phyloP scores from a whole-genome alignment of 371 early-diverging fungal species.

The Rhizopus delemar region DNA sequence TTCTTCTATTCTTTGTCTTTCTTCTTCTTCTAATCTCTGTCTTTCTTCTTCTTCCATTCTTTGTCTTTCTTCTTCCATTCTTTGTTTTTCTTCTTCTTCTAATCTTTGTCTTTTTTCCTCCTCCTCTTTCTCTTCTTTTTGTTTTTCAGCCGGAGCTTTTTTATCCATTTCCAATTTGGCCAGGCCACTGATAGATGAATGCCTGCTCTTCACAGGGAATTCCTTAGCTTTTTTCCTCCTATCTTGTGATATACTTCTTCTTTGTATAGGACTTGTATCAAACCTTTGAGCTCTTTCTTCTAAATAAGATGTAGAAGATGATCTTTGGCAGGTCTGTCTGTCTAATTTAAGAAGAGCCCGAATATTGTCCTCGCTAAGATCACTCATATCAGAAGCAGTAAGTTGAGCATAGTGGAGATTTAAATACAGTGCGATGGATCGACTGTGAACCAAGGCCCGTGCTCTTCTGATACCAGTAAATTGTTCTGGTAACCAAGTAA shows the following conservation, averaged over 20 bases:
- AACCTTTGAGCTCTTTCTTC: constrained; percentile 19
- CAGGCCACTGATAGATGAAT: too few species aligned
- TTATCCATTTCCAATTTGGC: constrained; percentile 38
- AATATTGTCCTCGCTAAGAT: constrained; percentile 43
- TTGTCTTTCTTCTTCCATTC: not conserved
- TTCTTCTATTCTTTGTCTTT: too few species aligned
- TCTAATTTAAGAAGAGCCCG: constrained; percentile 43
- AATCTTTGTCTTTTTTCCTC: not conserved
- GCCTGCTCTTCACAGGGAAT: too few species aligned
- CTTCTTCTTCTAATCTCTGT: too few species aligned
- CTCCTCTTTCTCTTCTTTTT: constrained; percentile 3
- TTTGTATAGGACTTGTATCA: too few species aligned
- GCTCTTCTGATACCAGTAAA: constrained; percentile 71
- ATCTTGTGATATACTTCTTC: too few species aligned
- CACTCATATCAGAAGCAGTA: constrained; percentile 45
- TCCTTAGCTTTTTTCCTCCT: too few species aligned
- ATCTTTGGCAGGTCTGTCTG: constrained; percentile 30
- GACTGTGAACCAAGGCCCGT: constrained; percentile 71
- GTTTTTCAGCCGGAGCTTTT: constrained; percentile 20
- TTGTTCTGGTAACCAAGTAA: constrained; percentile 72
- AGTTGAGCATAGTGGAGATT: constrained; percentile 55
- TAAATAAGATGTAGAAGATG: constrained; percentile 34
- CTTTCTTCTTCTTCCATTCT: too few species aligned
- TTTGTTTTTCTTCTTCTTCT: constrained; percentile 14
- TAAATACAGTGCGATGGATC: constrained; percentile 64